Evolutionary conservation across 371 early-diverging fungal genomes (phyloP).

Genomic region (Lichtheimia ramosa): DNA sequence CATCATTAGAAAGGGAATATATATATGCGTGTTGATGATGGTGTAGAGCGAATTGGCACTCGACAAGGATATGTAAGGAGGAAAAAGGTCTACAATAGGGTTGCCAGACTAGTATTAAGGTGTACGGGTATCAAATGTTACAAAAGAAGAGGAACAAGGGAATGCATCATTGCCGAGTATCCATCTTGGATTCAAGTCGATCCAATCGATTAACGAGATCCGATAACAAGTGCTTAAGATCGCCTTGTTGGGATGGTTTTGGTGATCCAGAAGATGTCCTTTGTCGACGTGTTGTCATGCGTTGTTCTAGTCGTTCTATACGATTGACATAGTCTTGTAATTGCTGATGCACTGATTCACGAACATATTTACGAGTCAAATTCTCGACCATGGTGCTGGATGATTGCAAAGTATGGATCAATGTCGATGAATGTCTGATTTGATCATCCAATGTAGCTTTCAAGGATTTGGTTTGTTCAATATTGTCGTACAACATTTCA

Average conservation of each 20-base stretch:
- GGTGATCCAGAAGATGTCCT: slow-evolving; percentile 17
- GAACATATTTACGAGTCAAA: slow-evolving; percentile 63
- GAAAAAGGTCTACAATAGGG: slow-evolving; percentile 3
- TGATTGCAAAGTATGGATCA: slow-evolving; percentile 73
- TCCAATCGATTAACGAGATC: slow-evolving; percentile 37
- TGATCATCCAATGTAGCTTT: slow-evolving; percentile 72
- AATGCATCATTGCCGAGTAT: slow-evolving; percentile 9
- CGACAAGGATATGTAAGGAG: neutral
- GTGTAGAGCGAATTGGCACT: neutral
- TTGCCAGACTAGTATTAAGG: slow-evolving; percentile 6
- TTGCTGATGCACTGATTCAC: slow-evolving; percentile 30
- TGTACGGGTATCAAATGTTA: slow-evolving; percentile 5
- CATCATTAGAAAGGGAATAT: no score
- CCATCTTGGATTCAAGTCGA: slow-evolving; percentile 33
- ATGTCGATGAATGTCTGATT: slow-evolving; percentile 68
- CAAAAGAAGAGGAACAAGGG: slow-evolving; percentile 12
- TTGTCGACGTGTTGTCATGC: slow-evolving; percentile 8
- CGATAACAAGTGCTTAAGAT: slow-evolving; percentile 13
- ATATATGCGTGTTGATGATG: no score
- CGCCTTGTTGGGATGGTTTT: slow-evolving; percentile 9
- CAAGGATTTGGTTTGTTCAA: slow-evolving; percentile 54
- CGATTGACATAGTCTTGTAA: slow-evolving; percentile 24
- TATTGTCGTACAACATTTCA: slow-evolving; percentile 56
- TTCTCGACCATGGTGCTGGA: slow-evolving; percentile 74
- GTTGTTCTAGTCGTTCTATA: slow-evolving; percentile 22